Conservation (phyloP, 2,329 filamentous ascomycete species). For the Neonectria punicea region DNA sequence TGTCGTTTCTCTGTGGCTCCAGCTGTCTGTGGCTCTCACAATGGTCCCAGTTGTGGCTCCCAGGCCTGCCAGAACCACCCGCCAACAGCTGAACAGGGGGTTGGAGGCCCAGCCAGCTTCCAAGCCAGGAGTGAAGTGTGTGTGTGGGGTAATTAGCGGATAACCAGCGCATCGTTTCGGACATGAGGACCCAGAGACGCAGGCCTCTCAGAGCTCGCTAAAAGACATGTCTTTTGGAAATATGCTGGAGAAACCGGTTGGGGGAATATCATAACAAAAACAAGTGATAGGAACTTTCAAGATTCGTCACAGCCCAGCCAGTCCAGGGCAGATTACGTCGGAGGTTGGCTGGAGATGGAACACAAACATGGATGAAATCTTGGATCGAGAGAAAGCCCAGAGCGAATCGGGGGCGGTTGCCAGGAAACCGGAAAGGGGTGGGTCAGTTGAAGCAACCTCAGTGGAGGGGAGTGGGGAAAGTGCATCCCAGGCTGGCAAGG, state of each 20-base stretch:
- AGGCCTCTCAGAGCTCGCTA: background rate
- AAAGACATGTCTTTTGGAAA: background rate
- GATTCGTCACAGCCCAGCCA: background rate
- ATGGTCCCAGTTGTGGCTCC: slow-evolving; percentile 24
- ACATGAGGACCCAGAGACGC: background rate
- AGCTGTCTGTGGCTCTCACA: slow-evolving; percentile 19
- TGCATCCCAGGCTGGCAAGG: background rate
- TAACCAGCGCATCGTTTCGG: slow-evolving; percentile 2
- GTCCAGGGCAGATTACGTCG: background rate
- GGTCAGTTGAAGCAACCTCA: background rate
- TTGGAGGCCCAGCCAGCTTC: slow-evolving; percentile 11
- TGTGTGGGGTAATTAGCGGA: slow-evolving; percentile 22
- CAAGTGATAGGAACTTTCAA: background rate
- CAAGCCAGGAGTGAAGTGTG: slow-evolving; percentile 24
- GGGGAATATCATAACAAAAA: background rate
- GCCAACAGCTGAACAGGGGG: slow-evolving; percentile 41
- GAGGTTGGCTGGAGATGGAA: background rate
- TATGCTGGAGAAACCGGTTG: background rate
- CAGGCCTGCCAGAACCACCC: slow-evolving; percentile 33
- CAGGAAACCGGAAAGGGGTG: slow-evolving; percentile 19
- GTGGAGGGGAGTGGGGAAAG: slow-evolving; percentile 12
- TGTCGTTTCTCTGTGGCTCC: slow-evolving; percentile 37
- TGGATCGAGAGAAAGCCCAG: background rate
- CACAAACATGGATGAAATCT: slow-evolving; percentile 6
- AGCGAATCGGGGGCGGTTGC: slow-evolving; percentile 6